Evolutionary conservation across 345 rosid genomes (phyloP).

Genomic region (Linum tenue): DNA sequence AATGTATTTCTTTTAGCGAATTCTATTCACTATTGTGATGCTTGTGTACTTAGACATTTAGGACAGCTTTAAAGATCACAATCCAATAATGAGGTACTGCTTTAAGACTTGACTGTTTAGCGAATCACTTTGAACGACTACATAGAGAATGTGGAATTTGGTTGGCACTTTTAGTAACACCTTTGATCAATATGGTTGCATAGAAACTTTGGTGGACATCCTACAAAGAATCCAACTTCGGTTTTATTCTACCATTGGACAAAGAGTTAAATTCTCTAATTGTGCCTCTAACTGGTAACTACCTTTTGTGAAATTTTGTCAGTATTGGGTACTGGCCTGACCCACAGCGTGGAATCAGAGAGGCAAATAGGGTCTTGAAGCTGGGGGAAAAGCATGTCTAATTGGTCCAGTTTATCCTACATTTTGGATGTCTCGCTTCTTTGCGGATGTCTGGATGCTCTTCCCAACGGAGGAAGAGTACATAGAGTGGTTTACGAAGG

Average conservation of each 20-base stretch:
- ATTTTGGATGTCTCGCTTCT: slow-evolving; percentile 32
- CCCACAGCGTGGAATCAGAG: slow-evolving; percentile 30
- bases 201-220: background rate
- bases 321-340: slow-evolving; percentile 38
- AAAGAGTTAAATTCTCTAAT: background rate
- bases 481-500: slow-evolving; percentile 33
- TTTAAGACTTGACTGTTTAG: no score
- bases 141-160: no score
- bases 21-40: background rate
- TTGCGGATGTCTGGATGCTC: slow-evolving; percentile 34
- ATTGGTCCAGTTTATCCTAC: slow-evolving; percentile 35
- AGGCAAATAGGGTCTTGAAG: slow-evolving; percentile 33
- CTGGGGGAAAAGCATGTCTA: slow-evolving; percentile 32
- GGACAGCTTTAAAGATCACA: no score
- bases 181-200: background rate
- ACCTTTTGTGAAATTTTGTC: slow-evolving; percentile 1
- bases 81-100: no score
- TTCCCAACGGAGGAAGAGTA: slow-evolving; percentile 36
- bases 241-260: background rate
- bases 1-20: background rate
- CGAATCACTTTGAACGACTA: no score
- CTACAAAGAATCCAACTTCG: no score
- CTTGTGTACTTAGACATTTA: no score
- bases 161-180: no score
- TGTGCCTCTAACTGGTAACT: background rate